Conservation (phyloP, 2,329 filamentous ascomycete species). For the Paecilomyces sp. region DNA sequence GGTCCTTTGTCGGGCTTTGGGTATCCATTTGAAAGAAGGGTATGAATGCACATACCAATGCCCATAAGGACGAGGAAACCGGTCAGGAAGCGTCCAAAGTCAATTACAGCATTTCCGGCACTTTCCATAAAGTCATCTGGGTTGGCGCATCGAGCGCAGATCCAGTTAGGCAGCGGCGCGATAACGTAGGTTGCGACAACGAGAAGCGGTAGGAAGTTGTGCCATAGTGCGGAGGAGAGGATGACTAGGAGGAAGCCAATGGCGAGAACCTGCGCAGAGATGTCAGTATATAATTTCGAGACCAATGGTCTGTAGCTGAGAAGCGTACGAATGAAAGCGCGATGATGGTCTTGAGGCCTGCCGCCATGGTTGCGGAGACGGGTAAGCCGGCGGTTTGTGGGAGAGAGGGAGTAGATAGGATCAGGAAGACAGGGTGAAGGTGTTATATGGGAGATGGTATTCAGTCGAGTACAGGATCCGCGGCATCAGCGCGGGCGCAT, state of each 20-base stretch:
- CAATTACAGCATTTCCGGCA: conserved; percentile 74
- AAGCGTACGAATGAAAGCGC: conserved; percentile 82
- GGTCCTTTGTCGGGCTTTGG: background rate
- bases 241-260: conserved; percentile 99
- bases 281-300: background rate
- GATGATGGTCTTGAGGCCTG: conserved; percentile 98
- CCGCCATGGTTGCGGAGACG: conserved; percentile 47
- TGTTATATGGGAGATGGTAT: background rate
- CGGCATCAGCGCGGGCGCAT: background rate
- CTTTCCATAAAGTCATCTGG: conserved; percentile 93
- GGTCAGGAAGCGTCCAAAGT: conserved; percentile 88
- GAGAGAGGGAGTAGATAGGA: background rate
- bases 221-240: conserved; percentile 89
- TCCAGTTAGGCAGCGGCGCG: conserved; percentile 93
- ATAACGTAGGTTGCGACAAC: conserved; percentile 94
- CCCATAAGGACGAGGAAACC: conserved; percentile 97
- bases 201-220: conserved; percentile 89
- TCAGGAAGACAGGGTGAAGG: background rate
- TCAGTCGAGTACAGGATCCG: background rate
- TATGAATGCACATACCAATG: conserved; percentile 60
- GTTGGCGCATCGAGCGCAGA: conserved; percentile 80
- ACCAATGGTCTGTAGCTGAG: background rate
- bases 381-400: background rate
- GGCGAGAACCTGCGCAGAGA: conserved; percentile 63
- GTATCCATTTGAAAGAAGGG: background rate